Conservation (phyloP, 2,329 filamentous ascomycete genomes). For the Coniosporium tulheliwenetii region DNA sequence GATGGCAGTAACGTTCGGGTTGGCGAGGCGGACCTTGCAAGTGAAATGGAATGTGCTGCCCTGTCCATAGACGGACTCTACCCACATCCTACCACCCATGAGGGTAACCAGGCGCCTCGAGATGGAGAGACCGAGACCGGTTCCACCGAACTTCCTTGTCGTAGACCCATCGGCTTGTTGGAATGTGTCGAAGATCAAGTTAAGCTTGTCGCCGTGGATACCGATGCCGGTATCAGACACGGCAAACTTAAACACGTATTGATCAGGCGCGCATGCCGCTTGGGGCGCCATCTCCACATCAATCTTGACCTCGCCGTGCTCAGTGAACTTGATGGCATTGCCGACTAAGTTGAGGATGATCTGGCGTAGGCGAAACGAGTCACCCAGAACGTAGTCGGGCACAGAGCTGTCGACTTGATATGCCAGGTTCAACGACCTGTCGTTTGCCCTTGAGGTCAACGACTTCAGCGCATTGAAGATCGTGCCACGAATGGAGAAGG, state of each 20-base stretch:
- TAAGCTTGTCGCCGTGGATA: constrained; percentile 86
- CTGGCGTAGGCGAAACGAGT: constrained; percentile 89
- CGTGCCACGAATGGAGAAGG: constrained; percentile 82
- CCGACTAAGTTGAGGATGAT: constrained; percentile 95
- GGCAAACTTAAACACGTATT: constrained; percentile 90
- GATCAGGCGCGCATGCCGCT: constrained; percentile 49
- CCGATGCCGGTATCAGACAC: constrained; percentile 95
- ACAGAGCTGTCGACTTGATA: constrained; percentile 90
- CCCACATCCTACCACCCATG: constrained; percentile 95
- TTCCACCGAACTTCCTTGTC: constrained; percentile 89
- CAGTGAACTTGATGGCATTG: constrained; percentile 98
- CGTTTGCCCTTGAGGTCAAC: constrained; percentile 90
- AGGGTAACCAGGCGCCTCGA: constrained; percentile 88
- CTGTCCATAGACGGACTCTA: constrained; percentile 78
- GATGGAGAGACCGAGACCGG: constrained; percentile 83
- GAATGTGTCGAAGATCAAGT: constrained; percentile 97
- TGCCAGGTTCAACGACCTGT: constrained; percentile 82
- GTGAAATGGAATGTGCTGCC: constrained; percentile 96
- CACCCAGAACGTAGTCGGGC: constrained; percentile 87
- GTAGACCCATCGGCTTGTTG: constrained; percentile 96
- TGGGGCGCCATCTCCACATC: constrained; percentile 64
- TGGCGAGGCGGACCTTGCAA: constrained; percentile 73
- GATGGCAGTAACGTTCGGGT: constrained; percentile 62
- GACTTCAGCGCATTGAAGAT: constrained; percentile 97
- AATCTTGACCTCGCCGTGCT: constrained; percentile 88